Evolutionary conservation across 148 eudicot species (phyloP), one percentile per base, ranked within the genome.

Genomic region (Camellia granthamiana): DNA sequence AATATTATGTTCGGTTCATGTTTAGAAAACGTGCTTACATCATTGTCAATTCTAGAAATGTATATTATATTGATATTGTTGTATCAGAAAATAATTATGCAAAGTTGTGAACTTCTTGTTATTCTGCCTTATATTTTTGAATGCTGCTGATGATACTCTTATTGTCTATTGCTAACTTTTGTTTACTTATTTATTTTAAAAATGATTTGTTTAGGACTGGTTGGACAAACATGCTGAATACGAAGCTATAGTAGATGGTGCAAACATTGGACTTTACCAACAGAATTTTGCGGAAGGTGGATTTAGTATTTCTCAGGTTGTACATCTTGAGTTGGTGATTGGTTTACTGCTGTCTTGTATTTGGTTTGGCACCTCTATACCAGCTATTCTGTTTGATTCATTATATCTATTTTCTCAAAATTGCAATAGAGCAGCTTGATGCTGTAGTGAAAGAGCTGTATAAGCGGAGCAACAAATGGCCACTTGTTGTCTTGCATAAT

Each of bases 281-380:
- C 99, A 96, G 80, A 96, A 96, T 82, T 96, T 96, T 83, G 89
- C 90, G 1, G 92, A 93, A 19, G 98, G 99, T 73, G 94, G 93
- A 77, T 96, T 96, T 78, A 89, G 95, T 78, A 84, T 90, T 73
- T 21, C 92, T 41, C 98, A 95, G 98, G 98, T 95, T 87, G 84
- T 83, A 47, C 71, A 78, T 80, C 69, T 69, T 71, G 67, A 60
- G 46, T 64, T 80, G 43, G 44, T 58, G 23, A 47, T 72, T 41
- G 79, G 42, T 30, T 63, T 41, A 60, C 18, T 81, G 65, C 19
- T 63, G 59, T 55, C 49, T 63, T 78, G 7, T 8, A 12, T 54
- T 42, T 76, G 23, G 19, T 77, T 78, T 74, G 46, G 12, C 16
- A 51, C 5, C 51, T 5, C 12, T 49, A 70, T 56, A 71, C 41